A percentile compares a stretch with the other conserved stretches of the same genome.
Evolutionary conservation across 164 flowering plant genomes (phyloP).

Genomic region (Platanus orientalis): DNA sequence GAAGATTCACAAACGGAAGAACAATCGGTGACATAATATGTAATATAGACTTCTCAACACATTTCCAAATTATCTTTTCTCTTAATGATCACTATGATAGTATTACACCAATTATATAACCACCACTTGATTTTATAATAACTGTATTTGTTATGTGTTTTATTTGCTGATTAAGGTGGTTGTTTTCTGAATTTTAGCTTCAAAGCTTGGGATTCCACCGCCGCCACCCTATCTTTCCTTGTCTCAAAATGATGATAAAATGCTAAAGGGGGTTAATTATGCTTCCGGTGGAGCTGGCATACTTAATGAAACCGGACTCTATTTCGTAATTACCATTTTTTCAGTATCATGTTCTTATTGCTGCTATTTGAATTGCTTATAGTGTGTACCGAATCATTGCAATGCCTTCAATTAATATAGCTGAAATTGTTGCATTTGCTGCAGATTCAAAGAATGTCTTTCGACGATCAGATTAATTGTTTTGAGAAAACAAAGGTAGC

Average conservation of each 20-base stretch:
- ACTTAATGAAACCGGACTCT: slow-evolving; percentile 72
- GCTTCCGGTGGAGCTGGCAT: slow-evolving; percentile 98
- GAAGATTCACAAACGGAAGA: slow-evolving; percentile 78
- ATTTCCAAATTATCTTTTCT: background rate
- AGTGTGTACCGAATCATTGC: too few species aligned
- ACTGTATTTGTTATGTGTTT: too few species aligned
- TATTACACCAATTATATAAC: too few species aligned
- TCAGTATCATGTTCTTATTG: background rate
- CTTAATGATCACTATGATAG: background rate
- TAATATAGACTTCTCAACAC: slow-evolving; percentile 13
- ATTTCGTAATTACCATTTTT: slow-evolving; percentile 42
- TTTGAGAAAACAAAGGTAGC: slow-evolving; percentile 45
- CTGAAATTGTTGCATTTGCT: background rate
- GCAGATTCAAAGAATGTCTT: slow-evolving; percentile 68
- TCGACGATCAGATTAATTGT: slow-evolving; percentile 62
- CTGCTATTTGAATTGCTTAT: background rate
- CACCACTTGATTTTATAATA: too few species aligned
- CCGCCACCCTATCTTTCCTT: slow-evolving; percentile 79
- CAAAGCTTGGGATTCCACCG: slow-evolving; percentile 58
- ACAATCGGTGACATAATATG: slow-evolving; percentile 71
- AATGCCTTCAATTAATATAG: too few species aligned
- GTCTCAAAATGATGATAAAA: slow-evolving; percentile 39
- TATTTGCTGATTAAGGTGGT: too few species aligned
- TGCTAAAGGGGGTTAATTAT: slow-evolving; percentile 69
- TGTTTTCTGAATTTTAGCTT: slow-evolving; percentile 56